phyloP scores from a whole-genome alignment of 306 rosid genomes.

The Hippophae gyantsensis region DNA sequence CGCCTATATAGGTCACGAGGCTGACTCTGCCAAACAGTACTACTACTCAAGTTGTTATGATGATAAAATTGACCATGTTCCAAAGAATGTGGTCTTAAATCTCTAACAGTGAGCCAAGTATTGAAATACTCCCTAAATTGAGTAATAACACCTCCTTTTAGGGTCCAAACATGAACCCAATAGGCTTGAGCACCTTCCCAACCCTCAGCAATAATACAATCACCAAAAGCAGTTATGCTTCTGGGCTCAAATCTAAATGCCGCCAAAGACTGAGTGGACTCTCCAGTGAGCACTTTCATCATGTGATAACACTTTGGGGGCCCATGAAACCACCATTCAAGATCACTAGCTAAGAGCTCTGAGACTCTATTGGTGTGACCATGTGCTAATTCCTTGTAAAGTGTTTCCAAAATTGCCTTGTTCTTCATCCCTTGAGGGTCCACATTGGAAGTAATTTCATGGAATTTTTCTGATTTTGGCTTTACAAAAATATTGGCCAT shows the following conservation, averaged over 20 bases:
- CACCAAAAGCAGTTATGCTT: constrained; percentile 40
- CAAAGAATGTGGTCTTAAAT: constrained; percentile 41
- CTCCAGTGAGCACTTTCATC: constrained; percentile 80
- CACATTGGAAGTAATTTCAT: too few relatives aligned
- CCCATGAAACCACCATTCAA: constrained; percentile 97
- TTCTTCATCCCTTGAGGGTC: constrained; percentile 15
- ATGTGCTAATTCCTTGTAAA: constrained; percentile 54
- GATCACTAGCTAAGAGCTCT: constrained; percentile 51
- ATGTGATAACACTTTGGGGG: constrained; percentile 86
- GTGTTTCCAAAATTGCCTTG: constrained; percentile 37
- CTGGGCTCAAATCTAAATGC: constrained; percentile 73
- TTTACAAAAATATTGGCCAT: too few relatives aligned
- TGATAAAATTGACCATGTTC: constrained; percentile 26
- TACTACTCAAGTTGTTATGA: constrained; percentile 8
- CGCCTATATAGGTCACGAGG: constrained; percentile 63
- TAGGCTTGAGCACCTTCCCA: constrained; percentile 82
- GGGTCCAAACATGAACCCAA: constrained; percentile 88
- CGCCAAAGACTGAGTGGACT: constrained; percentile 15
- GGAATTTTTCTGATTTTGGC: too few relatives aligned
- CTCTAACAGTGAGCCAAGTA: constrained; percentile 84
- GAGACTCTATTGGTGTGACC: constrained; percentile 32
- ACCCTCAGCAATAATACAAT: constrained; percentile 57
- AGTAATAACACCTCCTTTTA: constrained; percentile 54
- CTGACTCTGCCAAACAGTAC: constrained; percentile 76
- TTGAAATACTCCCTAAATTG: constrained; percentile 82